Conservation (phyloP, 1,139 yeast genomes). For the Yamadazyma friedrichii region DNA sequence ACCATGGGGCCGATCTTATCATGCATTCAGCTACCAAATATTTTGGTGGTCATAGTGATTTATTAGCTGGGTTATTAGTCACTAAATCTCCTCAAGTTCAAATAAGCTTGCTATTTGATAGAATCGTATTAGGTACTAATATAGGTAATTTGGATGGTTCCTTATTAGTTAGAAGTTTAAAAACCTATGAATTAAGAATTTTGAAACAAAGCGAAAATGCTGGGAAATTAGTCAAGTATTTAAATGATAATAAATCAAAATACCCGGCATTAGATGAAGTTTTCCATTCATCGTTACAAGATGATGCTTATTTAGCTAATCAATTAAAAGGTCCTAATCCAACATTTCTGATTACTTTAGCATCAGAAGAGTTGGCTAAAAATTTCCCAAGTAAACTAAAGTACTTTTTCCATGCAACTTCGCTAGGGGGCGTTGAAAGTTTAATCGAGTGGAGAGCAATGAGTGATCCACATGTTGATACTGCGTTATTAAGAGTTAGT, state of each 20-base stretch:
- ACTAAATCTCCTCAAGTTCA: constrained; percentile 53
- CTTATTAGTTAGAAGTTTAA: constrained; percentile 70
- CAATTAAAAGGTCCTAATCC: constrained; percentile 64
- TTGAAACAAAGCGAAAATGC: constrained; percentile 65
- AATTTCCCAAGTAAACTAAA: constrained; percentile 64
- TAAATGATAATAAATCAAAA: constrained; percentile 46
- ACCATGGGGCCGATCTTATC: constrained; percentile 76
- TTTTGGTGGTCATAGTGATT: constrained; percentile 93
- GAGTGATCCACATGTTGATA: constrained; percentile 58
- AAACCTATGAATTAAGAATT: constrained; percentile 75
- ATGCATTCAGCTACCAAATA: constrained; percentile 91
- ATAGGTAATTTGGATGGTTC: constrained; percentile 77
- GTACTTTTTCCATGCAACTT: constrained; percentile 85
- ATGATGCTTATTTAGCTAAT: constrained; percentile 55
- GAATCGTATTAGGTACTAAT: constrained; percentile 72
- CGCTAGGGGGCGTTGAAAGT: constrained; percentile 92
- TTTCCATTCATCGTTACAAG: constrained; percentile 75
- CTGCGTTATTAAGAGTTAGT: constrained; percentile 66
- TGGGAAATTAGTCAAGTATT: constrained; percentile 56
- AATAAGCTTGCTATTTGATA: constrained; percentile 32
- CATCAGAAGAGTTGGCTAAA: constrained; percentile 55
- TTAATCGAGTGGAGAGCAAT: constrained; percentile 88
- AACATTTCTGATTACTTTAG: constrained; percentile 65
- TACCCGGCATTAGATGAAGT: constrained; percentile 53
- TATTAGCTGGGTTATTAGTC: constrained; percentile 75